phyloP scores from a whole-genome alignment of 495 filamentous ascomycete genomes.

The Penicillium bialowiezense region DNA sequence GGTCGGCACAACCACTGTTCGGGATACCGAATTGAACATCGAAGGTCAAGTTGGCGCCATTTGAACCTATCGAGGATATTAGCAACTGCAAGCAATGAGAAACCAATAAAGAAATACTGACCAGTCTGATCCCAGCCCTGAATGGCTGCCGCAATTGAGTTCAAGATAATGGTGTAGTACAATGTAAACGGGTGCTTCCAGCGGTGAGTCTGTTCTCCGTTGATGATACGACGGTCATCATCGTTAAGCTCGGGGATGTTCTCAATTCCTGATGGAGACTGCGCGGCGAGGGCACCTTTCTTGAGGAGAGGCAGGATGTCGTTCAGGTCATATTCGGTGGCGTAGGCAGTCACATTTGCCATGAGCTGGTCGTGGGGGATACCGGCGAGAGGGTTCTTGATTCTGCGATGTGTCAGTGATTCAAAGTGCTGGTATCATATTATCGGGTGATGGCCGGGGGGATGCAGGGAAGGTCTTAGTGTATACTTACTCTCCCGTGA shows the following conservation, averaged over 20 bases:
- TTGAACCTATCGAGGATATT: conserved; percentile 44
- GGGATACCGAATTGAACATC: conserved; percentile 46
- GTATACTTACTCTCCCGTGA: conserved; percentile 17
- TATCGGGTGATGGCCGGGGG: too few relatives aligned
- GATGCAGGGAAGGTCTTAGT: too few relatives aligned
- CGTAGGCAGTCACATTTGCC: conserved; percentile 53
- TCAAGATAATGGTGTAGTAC: conserved; percentile 63
- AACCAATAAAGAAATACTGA: conserved; percentile 1
- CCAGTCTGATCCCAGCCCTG: conserved; percentile 67
- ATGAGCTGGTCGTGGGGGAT: conserved; percentile 52
- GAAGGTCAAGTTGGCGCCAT: conserved; percentile 73
- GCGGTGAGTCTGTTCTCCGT: conserved; percentile 55
- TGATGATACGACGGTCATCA: conserved; percentile 51
- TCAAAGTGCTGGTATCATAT: too few relatives aligned
- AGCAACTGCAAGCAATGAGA: background rate
- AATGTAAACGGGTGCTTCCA: conserved; percentile 64
- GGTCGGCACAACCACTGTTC: conserved; percentile 36
- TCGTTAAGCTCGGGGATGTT: conserved; percentile 53
- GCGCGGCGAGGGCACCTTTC: conserved; percentile 65
- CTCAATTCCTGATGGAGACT: conserved; percentile 54
- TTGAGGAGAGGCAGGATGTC: conserved; percentile 50
- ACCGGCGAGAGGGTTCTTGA: conserved; percentile 58
- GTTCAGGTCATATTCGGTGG: conserved; percentile 45
- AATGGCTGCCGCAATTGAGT: conserved; percentile 70
- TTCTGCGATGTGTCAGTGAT: conserved; percentile 26